These are phyloP conservation scores for Capronia epimyces DNA, from an alignment of 2,329 filamentous ascomycete species.

Conservation along the genomic window DNA sequence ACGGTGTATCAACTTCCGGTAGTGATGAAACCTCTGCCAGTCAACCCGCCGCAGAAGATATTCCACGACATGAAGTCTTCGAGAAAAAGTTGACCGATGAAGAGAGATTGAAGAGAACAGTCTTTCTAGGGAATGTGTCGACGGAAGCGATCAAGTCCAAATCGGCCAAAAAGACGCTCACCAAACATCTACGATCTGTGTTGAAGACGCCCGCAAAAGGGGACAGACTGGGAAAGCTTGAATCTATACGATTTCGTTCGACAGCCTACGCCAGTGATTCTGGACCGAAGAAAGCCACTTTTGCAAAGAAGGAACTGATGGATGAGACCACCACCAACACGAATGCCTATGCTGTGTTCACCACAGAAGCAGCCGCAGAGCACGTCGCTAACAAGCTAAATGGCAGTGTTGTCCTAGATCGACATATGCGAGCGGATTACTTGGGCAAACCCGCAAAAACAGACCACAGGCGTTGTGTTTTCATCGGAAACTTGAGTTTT, in stretches of 20 bases:
- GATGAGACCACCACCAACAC: slow-evolving; percentile 84
- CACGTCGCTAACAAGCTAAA: slow-evolving; percentile 74
- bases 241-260: slow-evolving; percentile 91
- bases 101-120: slow-evolving; percentile 80
- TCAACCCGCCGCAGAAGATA: slow-evolving; percentile 25
- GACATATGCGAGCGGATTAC: slow-evolving; percentile 85
- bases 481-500: slow-evolving; percentile 93
- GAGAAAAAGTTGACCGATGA: slow-evolving; percentile 32
- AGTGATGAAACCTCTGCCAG: slow-evolving; percentile 26
- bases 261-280: slow-evolving; percentile 72
- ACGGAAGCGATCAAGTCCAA: slow-evolving; percentile 77
- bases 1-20: slow-evolving; percentile 25
- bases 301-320: slow-evolving; percentile 84
- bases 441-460: slow-evolving; percentile 78
- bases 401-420: slow-evolving; percentile 73
- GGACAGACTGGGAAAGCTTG: slow-evolving; percentile 62
- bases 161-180: slow-evolving; percentile 68
- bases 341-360: slow-evolving; percentile 91
- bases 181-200: slow-evolving; percentile 72
- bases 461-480: slow-evolving; percentile 85
- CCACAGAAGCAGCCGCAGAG: slow-evolving; percentile 66
- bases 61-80: slow-evolving; percentile 39
- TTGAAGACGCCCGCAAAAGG: slow-evolving; percentile 51
- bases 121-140: slow-evolving; percentile 91
- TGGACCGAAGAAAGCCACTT: slow-evolving; percentile 90